phyloP scores from a whole-genome alignment of 2,329 filamentous ascomycete genomes.

The Sphaerulina musiva region DNA sequence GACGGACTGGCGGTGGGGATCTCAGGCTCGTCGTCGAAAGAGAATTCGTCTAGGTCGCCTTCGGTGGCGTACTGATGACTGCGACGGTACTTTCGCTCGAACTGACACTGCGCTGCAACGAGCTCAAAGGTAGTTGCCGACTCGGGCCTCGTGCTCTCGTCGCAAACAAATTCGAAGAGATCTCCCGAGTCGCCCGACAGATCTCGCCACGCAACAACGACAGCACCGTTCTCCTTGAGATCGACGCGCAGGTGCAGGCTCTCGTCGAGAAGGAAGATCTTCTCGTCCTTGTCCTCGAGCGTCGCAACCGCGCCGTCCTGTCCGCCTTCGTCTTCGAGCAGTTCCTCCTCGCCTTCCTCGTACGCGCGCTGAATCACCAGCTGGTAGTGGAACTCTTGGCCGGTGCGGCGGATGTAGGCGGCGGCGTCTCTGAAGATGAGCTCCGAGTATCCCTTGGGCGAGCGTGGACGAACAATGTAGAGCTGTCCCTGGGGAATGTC shows the following conservation, averaged over 20 bases:
- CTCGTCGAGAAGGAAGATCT: conserved; percentile 93
- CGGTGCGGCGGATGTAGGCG: conserved; percentile 83
- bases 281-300: conserved; percentile 90
- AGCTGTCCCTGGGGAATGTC: conserved; percentile 94
- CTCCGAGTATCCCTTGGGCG: conserved; percentile 95
- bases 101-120: conserved; percentile 86
- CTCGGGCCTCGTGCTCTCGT: conserved; percentile 60
- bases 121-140: conserved; percentile 75
- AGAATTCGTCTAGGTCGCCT: conserved; percentile 73
- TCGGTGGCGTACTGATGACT: conserved; percentile 73
- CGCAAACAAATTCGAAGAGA: conserved; percentile 97
- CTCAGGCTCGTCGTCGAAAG: conserved; percentile 59
- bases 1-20: conserved; percentile 56
- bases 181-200: conserved; percentile 89
- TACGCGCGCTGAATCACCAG: conserved; percentile 93
- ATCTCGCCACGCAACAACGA: conserved; percentile 89
- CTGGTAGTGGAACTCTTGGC: conserved; percentile 94
- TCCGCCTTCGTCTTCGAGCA: conserved; percentile 80
- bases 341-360: conserved; percentile 93
- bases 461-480: conserved; percentile 89
- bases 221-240: conserved; percentile 70
- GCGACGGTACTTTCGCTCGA: conserved; percentile 88
- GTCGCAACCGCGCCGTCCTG: conserved; percentile 62
- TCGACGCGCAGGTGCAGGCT: conserved; percentile 80
- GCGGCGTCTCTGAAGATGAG: conserved; percentile 95